Base-by-base conservation (phyloP, 176 grass and related monocot genomes). In the Eragrostis curvula region DNA sequence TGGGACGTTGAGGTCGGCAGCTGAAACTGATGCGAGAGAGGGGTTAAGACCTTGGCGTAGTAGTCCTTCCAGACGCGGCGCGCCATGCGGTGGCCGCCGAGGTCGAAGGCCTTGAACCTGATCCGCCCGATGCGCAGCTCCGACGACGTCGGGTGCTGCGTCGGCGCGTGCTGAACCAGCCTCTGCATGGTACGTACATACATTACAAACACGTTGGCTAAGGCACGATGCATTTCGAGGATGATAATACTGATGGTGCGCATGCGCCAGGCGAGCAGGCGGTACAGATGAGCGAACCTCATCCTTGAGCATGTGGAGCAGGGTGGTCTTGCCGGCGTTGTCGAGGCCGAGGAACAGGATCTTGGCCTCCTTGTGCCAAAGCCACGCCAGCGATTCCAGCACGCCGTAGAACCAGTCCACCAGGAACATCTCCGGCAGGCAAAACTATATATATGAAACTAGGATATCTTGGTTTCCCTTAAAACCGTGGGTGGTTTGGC, bases 11-110 rank as follows among this genome's bases (percentile, higher is more conserved):
- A n/a, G n/a, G n/a, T n/a, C n/a, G n/a, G n/a, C n/a, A n/a, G n/a
- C n/a, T n/a, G n/a, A n/a, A n/a, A n/a, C n/a, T n/a, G n/a, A n/a
- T n/a, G n/a, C n/a, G n/a, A n/a, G n/a, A n/a, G n/a, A n/a, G n/a
- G n/a, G n/a, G n/a, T n/a, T n/a, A n/a, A n/a, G n/a, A n/a, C n/a
- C 32, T 36, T 45, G 43, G 90, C 86, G 59, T 80, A 89, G 48
- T 92, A 92, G 70, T 92, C 90, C 73, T 83, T 92, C 90, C 86
- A 92, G 74, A 92, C 74, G 29, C 86, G 86, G 36, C 86, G 86
- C 15, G 86, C 90, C 28, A 80, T 45, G 43, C 7, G 24, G 82
- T 92, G 90, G 2, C 90, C 86, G 18, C 90, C 86, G 3, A 92
- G 90, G 83, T 92, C 90, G 50, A 88, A 92, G 14, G 83, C 86